These are phyloP conservation scores for Dictyophora rubrovolvata DNA, from an alignment of 768 basidiomycete species.

Conservation along the genomic window DNA sequence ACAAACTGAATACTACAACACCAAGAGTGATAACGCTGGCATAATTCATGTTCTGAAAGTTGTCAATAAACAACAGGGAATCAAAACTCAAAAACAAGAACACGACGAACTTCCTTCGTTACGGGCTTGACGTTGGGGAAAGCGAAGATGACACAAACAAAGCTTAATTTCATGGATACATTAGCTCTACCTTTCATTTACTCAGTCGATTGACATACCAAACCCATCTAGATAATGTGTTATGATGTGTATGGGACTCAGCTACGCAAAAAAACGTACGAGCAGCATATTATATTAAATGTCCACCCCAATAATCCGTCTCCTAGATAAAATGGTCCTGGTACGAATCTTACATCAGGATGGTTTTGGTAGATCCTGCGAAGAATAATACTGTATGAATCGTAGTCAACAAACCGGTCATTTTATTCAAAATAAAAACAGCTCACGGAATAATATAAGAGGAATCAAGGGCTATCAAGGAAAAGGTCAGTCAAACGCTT, in stretches of 20 bases:
- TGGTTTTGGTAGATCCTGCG: conserved; percentile 60
- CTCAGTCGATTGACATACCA: conserved; percentile 20
- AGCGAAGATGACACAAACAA: conserved; percentile 62
- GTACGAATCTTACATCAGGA: conserved; percentile 74
- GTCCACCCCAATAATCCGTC: conserved; percentile 50
- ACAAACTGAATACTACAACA: conserved; percentile 45
- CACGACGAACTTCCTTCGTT: conserved; percentile 26
- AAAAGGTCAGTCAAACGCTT: neutral
- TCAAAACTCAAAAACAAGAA: too few relatives aligned
- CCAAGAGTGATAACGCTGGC: conserved; percentile 57
- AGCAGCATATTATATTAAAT: conserved; percentile 55
- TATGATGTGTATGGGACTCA: neutral
- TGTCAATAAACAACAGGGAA: neutral
- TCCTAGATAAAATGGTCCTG: conserved; percentile 83
- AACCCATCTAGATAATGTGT: conserved; percentile 35
- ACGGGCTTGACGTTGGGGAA: conserved; percentile 63
- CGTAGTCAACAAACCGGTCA: neutral
- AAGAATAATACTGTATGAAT: conserved; percentile 12
- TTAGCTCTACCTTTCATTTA: neutral
- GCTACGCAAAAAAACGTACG: conserved; percentile 12
- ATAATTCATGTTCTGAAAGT: conserved; percentile 60
- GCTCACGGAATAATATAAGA: conserved; percentile 68
- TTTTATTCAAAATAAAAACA: neutral
- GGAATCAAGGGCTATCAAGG: conserved; percentile 32
- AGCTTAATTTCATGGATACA: neutral